Conservation (phyloP, 148 eudicot genomes). For the Persicaria maculosa region DNA sequence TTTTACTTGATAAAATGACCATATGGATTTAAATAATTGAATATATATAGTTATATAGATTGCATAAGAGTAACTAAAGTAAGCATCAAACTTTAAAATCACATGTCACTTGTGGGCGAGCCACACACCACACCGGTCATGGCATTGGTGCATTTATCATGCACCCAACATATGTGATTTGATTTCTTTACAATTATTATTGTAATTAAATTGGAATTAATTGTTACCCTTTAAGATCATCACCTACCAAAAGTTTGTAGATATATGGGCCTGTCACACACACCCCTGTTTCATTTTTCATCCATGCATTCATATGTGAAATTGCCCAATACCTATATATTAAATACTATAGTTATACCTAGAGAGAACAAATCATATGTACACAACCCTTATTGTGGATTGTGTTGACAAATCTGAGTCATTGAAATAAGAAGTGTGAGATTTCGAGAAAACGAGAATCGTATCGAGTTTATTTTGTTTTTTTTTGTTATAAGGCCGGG, state of each 20-base stretch:
- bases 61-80: background rate
- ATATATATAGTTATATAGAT: background rate
- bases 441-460: too few species aligned
- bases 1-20: too few species aligned
- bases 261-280: background rate
- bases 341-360: too few species aligned
- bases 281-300: background rate
- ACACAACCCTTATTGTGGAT: too few species aligned
- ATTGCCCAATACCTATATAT: background rate
- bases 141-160: slow-evolving; percentile 7
- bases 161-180: background rate
- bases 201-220: background rate
- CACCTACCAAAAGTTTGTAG: background rate
- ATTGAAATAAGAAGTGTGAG: too few species aligned
- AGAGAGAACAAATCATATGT: too few species aligned
- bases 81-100: slow-evolving; percentile 2
- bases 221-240: background rate
- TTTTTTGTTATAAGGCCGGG: too few species aligned
- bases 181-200: background rate
- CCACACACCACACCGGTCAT: background rate
- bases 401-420: too few species aligned
- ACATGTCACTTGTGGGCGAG: background rate
- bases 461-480: too few species aligned
- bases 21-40: too few species aligned
- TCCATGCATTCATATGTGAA: too few species aligned